Evolutionary conservation across 2,329 filamentous ascomycete genomes (phyloP), one percentile per base, ranked within the genome.

Genomic region (Pseudocercospora eumusae): DNA sequence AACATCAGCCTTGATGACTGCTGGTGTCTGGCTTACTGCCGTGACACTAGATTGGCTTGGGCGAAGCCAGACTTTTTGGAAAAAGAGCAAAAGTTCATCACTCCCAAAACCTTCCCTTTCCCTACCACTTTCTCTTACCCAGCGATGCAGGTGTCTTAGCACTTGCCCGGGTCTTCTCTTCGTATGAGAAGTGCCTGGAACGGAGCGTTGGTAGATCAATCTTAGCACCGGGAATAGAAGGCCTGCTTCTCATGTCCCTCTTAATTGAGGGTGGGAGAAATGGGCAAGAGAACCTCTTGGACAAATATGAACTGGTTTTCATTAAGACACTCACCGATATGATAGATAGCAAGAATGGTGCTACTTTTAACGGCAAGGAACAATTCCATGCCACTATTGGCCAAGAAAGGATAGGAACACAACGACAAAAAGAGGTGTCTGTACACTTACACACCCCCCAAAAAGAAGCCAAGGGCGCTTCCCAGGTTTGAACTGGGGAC

Each of bases 131-230:
- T 52, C 49, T n/a, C 53, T 60, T 56, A 69, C 72, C 77, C 78
- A 79, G 75, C 77, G 77, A 75, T 75, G 78, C 74, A 76, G 74
- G 70, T 76, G 74, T 54, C 68, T 74, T 71, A 71, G 75, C 67
- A 76, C 72, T 71, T 74, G 76, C 76, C 74, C 78, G 75, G 75
- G 74, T 75, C 74, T 70, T 71, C 69, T 72, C 73, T 63, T 58
- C 66, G 63, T 67, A 71, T 70, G 70, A 73, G 75, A 72, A 54
- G 52, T 68, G 71, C 74, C 64, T 75, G 76, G 77, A 80, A 80
- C 78, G 77, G 78, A 79, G 77, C 77, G 78, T 77, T 79, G 78
- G 77, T 67, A 79, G 66, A 79, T 65, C 64, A 66, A 75, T 54
- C 20, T 40, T 36, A 54, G 62, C 60, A 49, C 65, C 66, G 70